Evolutionary conservation across 2,329 filamentous ascomycete species (phyloP), one percentile per base, ranked within the genome.

Genomic region (Alternaria arborescens): DNA sequence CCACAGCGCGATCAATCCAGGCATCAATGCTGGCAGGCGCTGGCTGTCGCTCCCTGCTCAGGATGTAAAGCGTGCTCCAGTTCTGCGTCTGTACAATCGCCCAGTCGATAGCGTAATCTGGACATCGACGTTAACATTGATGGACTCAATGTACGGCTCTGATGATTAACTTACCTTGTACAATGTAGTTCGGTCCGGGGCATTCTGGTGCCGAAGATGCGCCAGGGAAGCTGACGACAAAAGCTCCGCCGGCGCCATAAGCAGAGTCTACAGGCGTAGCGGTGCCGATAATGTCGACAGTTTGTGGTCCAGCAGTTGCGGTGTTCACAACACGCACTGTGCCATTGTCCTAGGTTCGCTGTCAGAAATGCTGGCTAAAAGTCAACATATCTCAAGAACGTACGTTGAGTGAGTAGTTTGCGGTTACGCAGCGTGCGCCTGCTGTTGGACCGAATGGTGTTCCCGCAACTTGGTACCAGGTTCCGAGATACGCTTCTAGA

Each of bases 381-480:
- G 14, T 36, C 2, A 8, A 6, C 3, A 46, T 24, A 4, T 10
- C 12, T 43, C 2, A 22, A 10, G 18, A 16, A 50, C 63, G 14
- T 58, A 69, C 66, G 32, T 72, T 73, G 20, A 73, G 62, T 8
- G 62, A 38, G 56, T 75, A 75, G 32, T 71, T 58, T 1, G 69
- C 71, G 3, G 64, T 64, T 8, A 72, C 64, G 30, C 72, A 74
- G 18, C 70, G 62, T 7, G 67, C 70, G 28, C 71, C 70, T 4
- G 65, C 60, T 1, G 72, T 73, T 8, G 66, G 69, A 4, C 71
- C 68, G 22, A 75, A 75, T 3, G 71, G 67, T 24, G 70, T 71
- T n/a, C 72, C 71, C 11, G 72, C 72, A 1, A 75, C 71, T 54
- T 75, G 72, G 48, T 74, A 74, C 71, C 71, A 75, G 20, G 65